These are phyloP conservation scores for Pseudotsuga menziesii DNA, from an alignment of 75 land plant species.

Conservation along the genomic window DNA sequence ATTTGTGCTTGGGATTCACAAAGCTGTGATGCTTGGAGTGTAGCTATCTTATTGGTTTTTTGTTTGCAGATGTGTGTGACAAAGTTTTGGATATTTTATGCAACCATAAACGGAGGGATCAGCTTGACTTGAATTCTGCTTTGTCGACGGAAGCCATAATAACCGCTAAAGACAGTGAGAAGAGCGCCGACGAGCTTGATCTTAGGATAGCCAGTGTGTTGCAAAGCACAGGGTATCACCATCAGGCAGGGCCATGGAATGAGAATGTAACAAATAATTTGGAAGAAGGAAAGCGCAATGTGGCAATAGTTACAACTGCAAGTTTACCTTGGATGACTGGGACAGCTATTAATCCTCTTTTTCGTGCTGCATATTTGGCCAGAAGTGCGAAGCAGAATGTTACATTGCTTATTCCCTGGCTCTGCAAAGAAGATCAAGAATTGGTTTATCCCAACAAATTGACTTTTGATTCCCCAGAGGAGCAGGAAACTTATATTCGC, in stretches of 20 bases:
- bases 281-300: slow-evolving; percentile 56
- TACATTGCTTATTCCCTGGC: slow-evolving; percentile 93
- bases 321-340: slow-evolving; percentile 99
- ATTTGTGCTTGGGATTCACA: too few relatives aligned
- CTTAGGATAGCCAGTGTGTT: slow-evolving; percentile 87
- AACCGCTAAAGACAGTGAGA: slow-evolving; percentile 26
- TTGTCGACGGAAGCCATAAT: slow-evolving; percentile 24
- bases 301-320: slow-evolving; percentile 97
- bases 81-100: slow-evolving; percentile 76
- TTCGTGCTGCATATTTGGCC: slow-evolving; percentile 92
- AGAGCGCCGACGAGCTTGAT: slow-evolving; percentile 69
- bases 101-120: slow-evolving; percentile 60
- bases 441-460: slow-evolving; percentile 80
- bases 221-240: slow-evolving; percentile 85
- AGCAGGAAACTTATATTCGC: slow-evolving; percentile 87
- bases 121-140: slow-evolving; percentile 22
- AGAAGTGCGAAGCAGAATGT: slow-evolving; percentile 80
- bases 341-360: slow-evolving; percentile 94
- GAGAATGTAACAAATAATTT: slow-evolving; percentile 33
- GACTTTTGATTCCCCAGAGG: slow-evolving; percentile 81
- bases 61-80: slow-evolving; percentile 67
- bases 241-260: slow-evolving; percentile 71
- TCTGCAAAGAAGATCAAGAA: slow-evolving; percentile 84
- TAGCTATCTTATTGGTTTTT: not conserved
- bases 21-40: too few relatives aligned